These are phyloP conservation scores for Cystobasidium pallidum DNA, from an alignment of 1,284 basidiomycete species.

Conservation along the genomic window DNA sequence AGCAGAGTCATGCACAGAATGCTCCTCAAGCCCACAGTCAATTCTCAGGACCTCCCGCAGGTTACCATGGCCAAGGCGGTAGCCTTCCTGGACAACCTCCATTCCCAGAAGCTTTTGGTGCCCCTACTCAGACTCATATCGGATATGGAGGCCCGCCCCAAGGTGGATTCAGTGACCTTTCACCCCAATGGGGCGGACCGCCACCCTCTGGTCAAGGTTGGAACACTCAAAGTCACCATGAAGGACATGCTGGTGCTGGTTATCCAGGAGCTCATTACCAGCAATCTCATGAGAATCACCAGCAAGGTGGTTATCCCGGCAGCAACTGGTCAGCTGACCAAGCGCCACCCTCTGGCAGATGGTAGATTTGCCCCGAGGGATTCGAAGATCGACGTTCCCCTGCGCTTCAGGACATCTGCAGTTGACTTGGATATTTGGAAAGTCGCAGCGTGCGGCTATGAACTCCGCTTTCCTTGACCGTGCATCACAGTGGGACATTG, in stretches of 20 bases:
- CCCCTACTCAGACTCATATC: background rate
- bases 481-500: background rate
- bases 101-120: background rate
- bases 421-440: no score
- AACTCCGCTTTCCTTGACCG: no score
- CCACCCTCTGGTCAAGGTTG: conserved; percentile 5
- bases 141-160: background rate
- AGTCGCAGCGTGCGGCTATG: no score
- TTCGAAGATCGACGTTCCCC: no score
- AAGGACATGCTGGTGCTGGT: background rate
- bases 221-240: conserved; percentile 2
- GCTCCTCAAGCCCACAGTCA: background rate
- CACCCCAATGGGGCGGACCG: conserved; percentile 18
- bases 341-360: conserved; percentile 37
- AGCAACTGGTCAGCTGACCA: conserved; percentile 19
- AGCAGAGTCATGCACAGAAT: conserved; percentile 13
- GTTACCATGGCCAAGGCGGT: background rate
- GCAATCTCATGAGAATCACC: conserved; percentile 11
- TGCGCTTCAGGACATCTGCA: no score
- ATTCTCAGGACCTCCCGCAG: background rate
- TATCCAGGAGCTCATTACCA: conserved; percentile 21
- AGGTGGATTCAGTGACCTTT: no score
- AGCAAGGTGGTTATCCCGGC: conserved; percentile 13
- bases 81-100: background rate
- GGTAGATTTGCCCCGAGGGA: conserved; percentile 24